Conservation (phyloP, 2,329 filamentous ascomycete genomes). For the Phialemoniopsis sp. region DNA sequence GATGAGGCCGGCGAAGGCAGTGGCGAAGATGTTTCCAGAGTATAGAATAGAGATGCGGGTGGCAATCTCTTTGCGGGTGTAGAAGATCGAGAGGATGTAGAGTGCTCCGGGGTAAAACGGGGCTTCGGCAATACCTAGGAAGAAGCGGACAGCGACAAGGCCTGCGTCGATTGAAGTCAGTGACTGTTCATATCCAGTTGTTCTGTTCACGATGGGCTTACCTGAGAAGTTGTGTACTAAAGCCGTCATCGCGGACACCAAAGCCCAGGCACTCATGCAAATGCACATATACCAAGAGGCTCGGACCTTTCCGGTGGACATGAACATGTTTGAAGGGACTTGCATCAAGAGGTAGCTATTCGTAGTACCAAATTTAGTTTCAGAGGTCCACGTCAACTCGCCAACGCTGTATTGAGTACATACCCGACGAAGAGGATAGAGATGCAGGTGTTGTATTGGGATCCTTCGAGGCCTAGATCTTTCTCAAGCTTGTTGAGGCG, state of each 20-base stretch:
- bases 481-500: slow-evolving; percentile 47
- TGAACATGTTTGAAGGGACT: slow-evolving; percentile 40
- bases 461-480: slow-evolving; percentile 41
- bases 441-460: slow-evolving; percentile 44
- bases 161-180: too few species aligned
- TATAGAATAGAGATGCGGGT: slow-evolving; percentile 55
- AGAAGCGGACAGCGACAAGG: slow-evolving; percentile 36
- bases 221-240: slow-evolving; percentile 34
- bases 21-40: slow-evolving; percentile 61
- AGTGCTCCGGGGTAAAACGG: slow-evolving; percentile 32
- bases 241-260: slow-evolving; percentile 35
- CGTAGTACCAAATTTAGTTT: too few species aligned
- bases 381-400: too few species aligned
- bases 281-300: slow-evolving; percentile 20
- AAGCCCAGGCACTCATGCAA: slow-evolving; percentile 34
- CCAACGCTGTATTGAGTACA: too few species aligned
- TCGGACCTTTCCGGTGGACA: slow-evolving; percentile 28
- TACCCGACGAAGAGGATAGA: slow-evolving; percentile 47
- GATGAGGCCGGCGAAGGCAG: slow-evolving; percentile 64
- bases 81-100: slow-evolving; percentile 57
- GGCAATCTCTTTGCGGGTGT: slow-evolving; percentile 61
- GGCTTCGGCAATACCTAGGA: slow-evolving; percentile 35
- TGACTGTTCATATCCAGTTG: too few species aligned
- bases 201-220: too few species aligned
- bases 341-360: slow-evolving; percentile 10